A percentile compares a stretch with the other conserved stretches of the same genome.
phyloP scores from a whole-genome alignment of 169 alveolate genomes.

The Plasmodium relictum region DNA sequence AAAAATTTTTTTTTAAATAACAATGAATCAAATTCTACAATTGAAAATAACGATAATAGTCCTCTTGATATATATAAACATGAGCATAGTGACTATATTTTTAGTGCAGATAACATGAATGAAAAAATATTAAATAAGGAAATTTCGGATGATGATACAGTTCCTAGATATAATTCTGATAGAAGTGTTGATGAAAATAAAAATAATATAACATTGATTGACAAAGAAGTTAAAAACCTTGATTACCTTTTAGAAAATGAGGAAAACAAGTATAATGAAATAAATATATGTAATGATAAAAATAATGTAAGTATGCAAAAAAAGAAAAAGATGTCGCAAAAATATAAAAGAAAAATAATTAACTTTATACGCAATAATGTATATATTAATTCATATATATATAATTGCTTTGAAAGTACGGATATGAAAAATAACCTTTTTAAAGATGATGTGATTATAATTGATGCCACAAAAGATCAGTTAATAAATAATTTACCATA shows the following conservation, averaged over 20 bases:
- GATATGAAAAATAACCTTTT: conserved; percentile 49
- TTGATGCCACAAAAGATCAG: background rate
- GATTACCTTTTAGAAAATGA: background rate
- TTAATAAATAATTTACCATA: conserved; percentile 34
- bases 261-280: background rate
- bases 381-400: conserved; percentile 57
- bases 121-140: conserved; percentile 14
- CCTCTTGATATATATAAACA: conserved; percentile 1
- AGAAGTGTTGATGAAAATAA: background rate
- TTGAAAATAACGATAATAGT: background rate
- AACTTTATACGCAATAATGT: conserved; percentile 50
- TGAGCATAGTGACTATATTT: conserved; percentile 18
- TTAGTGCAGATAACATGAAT: background rate
- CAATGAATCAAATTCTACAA: background rate
- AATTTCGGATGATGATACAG: background rate
- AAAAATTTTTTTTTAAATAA: too few relatives aligned
- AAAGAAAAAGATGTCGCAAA: conserved; percentile 11
- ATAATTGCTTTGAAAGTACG: conserved; percentile 63
- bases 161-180: background rate
- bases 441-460: conserved; percentile 59
- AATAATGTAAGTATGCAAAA: background rate
- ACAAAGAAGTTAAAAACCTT: background rate
- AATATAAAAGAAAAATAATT: conserved; percentile 42
- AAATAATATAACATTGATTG: background rate
- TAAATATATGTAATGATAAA: background rate